These are phyloP conservation scores for Blumeria graminis DNA, from an alignment of 2,329 filamentous ascomycete species.

Conservation along the genomic window DNA sequence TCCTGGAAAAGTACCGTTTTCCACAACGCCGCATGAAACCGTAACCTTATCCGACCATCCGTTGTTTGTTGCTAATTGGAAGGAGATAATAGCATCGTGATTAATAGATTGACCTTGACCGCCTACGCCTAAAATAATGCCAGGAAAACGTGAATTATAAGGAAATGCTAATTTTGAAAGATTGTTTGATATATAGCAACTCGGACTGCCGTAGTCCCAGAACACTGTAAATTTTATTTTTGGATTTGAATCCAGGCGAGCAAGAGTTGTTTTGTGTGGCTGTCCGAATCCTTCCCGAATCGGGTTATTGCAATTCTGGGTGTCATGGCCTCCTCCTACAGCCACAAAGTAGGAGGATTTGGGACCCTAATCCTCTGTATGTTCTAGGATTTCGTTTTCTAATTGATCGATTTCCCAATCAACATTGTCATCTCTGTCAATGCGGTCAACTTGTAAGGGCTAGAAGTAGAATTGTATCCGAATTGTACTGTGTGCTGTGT, in stretches of 20 bases:
- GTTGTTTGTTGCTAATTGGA: background rate
- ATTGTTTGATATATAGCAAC: background rate
- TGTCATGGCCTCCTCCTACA: background rate
- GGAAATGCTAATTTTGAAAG: background rate
- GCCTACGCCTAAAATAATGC: background rate
- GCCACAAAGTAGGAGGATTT: background rate
- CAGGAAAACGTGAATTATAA: background rate
- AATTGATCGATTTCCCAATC: background rate
- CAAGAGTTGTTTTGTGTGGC: background rate
- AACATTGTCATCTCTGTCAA: background rate
- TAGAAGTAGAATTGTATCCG: too few species aligned
- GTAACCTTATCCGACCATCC: background rate
- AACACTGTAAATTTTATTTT: background rate
- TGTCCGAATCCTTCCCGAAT: background rate
- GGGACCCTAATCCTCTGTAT: background rate
- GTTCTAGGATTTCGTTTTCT: background rate
- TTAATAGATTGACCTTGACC: background rate
- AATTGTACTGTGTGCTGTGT: too few species aligned
- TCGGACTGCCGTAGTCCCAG: background rate
- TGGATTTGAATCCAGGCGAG: background rate
- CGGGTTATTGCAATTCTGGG: background rate
- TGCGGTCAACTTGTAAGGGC: too few species aligned
- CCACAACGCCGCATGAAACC: background rate
- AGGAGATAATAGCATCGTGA: background rate
- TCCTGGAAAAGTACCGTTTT: background rate